Conservation (phyloP, 2,329 filamentous ascomycete species). For the Pseudopyricularia javanii region DNA sequence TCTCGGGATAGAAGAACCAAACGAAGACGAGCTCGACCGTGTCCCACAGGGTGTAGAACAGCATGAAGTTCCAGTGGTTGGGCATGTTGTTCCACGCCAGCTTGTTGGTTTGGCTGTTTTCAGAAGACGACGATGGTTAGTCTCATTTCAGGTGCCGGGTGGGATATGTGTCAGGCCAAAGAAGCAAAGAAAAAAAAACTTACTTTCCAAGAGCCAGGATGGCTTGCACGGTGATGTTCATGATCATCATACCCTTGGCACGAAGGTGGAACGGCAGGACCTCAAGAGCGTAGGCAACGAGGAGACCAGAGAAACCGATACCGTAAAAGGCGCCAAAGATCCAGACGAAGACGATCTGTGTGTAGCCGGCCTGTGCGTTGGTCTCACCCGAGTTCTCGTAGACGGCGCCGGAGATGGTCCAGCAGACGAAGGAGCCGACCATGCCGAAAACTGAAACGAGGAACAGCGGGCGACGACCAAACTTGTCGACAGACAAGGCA, state of each 20-base stretch:
- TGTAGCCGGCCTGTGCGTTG: conserved; percentile 33
- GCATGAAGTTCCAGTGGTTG: conserved; percentile 52
- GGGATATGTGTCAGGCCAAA: not conserved
- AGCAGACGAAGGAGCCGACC: conserved; percentile 30
- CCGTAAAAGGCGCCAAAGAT: conserved; percentile 47
- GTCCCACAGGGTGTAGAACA: conserved; percentile 55
- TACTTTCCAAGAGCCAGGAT: conserved; percentile 7
- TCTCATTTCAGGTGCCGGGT: not conserved
- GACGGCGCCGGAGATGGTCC: conserved; percentile 39
- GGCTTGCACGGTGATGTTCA: conserved; percentile 9
- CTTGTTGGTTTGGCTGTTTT: conserved; percentile 45
- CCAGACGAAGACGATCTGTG: conserved; percentile 47
- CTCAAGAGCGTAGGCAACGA: conserved; percentile 46
- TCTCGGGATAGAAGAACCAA: conserved; percentile 58
- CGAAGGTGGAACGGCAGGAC: conserved; percentile 45
- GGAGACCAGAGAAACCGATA: conserved; percentile 45
- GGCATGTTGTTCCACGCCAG: conserved; percentile 48
- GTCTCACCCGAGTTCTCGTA: conserved; percentile 31
- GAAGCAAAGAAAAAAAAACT: conserved; percentile 7
- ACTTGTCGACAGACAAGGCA: conserved; percentile 34
- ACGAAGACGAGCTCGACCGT: conserved; percentile 47
- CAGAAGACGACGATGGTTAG: not conserved
- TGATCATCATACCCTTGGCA: conserved; percentile 29
- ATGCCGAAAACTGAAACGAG: conserved; percentile 34
- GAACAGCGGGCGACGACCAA: conserved; percentile 41